phyloP scores from a whole-genome alignment of 2,329 filamentous ascomycete genomes.

The Chaetothyriales sp. region DNA sequence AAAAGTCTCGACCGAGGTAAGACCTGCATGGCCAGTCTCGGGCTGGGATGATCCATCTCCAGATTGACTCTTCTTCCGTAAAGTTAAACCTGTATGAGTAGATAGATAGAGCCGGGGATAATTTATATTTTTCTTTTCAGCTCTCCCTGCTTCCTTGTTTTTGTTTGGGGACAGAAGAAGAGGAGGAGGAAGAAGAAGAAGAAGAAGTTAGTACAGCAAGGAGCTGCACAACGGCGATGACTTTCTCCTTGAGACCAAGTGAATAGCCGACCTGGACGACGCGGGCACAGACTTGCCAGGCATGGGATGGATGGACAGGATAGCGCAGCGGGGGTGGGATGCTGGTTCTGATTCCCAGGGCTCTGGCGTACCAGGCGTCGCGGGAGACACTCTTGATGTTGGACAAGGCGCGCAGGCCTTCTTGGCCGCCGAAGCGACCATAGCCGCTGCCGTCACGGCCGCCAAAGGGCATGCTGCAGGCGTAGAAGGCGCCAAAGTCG shows the following conservation, averaged over 20 bases:
- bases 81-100: too few species aligned
- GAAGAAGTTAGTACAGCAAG: too few species aligned
- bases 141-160: too few species aligned
- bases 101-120: too few species aligned
- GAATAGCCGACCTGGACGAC: constrained; percentile 14
- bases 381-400: constrained; percentile 77
- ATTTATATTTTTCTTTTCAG: too few species aligned
- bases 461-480: constrained; percentile 86
- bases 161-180: too few species aligned
- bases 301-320: constrained; percentile 52
- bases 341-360: constrained; percentile 51
- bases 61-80: too few species aligned
- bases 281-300: constrained; percentile 13
- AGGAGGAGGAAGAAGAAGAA: too few species aligned
- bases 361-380: constrained; percentile 44
- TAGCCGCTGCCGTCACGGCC: constrained; percentile 71
- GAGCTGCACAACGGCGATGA: constrained; percentile 1
- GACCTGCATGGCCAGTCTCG: too few species aligned
- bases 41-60: too few species aligned
- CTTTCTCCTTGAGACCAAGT: constrained; percentile 5
- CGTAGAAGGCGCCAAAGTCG: constrained; percentile 87
- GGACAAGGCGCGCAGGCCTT: constrained; percentile 70
- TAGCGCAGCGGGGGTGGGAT: constrained; percentile 74
- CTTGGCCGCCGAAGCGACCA: constrained; percentile 79
- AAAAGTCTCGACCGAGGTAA: too few species aligned